phyloP scores from a whole-genome alignment of 2,329 filamentous ascomycete species.

The Akanthomyces dipterigenus region DNA sequence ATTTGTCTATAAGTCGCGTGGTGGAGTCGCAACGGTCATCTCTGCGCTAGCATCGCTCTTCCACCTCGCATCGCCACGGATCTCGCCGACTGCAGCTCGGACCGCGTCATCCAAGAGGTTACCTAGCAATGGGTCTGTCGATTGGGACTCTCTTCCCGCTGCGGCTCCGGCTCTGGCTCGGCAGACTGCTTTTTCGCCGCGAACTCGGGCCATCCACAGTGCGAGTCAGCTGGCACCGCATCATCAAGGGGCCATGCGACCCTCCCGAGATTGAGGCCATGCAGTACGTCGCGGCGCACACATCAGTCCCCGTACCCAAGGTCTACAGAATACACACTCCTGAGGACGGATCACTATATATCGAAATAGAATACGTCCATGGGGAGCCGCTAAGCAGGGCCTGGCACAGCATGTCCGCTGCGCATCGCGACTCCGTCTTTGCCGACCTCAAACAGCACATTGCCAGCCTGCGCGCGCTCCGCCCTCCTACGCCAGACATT shows the following conservation, averaged over 20 bases:
- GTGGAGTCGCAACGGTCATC: too few relatives aligned
- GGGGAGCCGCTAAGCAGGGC: conserved; percentile 17
- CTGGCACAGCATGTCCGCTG: conserved; percentile 18
- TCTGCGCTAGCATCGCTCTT: too few relatives aligned
- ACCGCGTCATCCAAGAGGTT: background rate
- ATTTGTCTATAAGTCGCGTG: too few relatives aligned
- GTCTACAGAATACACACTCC: conserved; percentile 20
- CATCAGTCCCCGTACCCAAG: conserved; percentile 22
- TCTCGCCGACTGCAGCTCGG: background rate
- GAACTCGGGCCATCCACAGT: conserved; percentile 12
- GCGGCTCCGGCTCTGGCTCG: conserved; percentile 22
- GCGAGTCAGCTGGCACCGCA: conserved; percentile 23
- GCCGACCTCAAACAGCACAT: conserved; percentile 20
- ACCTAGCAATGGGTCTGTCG: conserved; percentile 19
- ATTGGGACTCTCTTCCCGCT: conserved; percentile 20
- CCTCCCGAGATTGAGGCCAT: conserved; percentile 24
- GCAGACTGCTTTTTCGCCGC: conserved; percentile 17
- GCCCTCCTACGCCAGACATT: conserved; percentile 17
- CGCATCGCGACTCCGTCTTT: conserved; percentile 17
- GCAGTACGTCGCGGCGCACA: conserved; percentile 23
- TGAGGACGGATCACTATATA: conserved; percentile 15
- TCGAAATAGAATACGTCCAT: conserved; percentile 22
- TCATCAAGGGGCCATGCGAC: conserved; percentile 25
- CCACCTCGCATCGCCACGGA: too few relatives aligned
- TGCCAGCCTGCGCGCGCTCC: conserved; percentile 19